These are phyloP conservation scores for Phytophthora parvispora DNA, from an alignment of 352 stramenopile genomes.

Conservation along the genomic window DNA sequence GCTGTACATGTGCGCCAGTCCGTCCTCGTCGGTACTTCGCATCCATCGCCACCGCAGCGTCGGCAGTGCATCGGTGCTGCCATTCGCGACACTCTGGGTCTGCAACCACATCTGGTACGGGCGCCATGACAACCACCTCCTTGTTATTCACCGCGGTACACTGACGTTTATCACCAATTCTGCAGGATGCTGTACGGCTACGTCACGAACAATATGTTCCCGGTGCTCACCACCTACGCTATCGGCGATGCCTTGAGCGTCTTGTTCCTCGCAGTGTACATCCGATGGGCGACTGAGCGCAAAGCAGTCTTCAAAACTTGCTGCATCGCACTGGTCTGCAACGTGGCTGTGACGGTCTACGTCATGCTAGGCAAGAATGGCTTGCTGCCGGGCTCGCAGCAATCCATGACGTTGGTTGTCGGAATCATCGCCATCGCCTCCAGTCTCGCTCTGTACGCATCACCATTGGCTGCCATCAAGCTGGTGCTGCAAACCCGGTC, in stretches of 20 bases:
- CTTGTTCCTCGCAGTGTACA: slow-evolving; percentile 61
- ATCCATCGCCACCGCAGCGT: slow-evolving; percentile 65
- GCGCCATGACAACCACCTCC: background rate
- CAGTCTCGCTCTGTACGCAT: slow-evolving; percentile 74
- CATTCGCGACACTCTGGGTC: slow-evolving; percentile 72
- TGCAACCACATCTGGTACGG: slow-evolving; percentile 81
- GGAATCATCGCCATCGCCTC: slow-evolving; percentile 61
- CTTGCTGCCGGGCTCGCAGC: slow-evolving; percentile 32
- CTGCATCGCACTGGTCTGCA: slow-evolving; percentile 45
- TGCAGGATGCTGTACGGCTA: slow-evolving; percentile 73
- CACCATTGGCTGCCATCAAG: slow-evolving; percentile 66
- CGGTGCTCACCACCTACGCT: slow-evolving; percentile 60
- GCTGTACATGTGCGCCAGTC: slow-evolving; percentile 82
- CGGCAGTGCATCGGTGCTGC: slow-evolving; percentile 53
- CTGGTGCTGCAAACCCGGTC: slow-evolving; percentile 63
- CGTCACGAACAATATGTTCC: slow-evolving; percentile 55
- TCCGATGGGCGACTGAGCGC: slow-evolving; percentile 49
- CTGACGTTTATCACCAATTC: slow-evolving; percentile 14
- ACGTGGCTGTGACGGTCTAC: slow-evolving; percentile 58
- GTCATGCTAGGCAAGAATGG: slow-evolving; percentile 49
- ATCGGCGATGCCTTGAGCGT: slow-evolving; percentile 60
- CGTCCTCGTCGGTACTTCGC: slow-evolving; percentile 51
- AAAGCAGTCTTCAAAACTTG: slow-evolving; percentile 44
- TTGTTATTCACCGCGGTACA: too few species aligned
- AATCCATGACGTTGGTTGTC: slow-evolving; percentile 41